phyloP scores from a whole-genome alignment of 1,284 basidiomycete genomes.

The Athelia psychrophila region DNA sequence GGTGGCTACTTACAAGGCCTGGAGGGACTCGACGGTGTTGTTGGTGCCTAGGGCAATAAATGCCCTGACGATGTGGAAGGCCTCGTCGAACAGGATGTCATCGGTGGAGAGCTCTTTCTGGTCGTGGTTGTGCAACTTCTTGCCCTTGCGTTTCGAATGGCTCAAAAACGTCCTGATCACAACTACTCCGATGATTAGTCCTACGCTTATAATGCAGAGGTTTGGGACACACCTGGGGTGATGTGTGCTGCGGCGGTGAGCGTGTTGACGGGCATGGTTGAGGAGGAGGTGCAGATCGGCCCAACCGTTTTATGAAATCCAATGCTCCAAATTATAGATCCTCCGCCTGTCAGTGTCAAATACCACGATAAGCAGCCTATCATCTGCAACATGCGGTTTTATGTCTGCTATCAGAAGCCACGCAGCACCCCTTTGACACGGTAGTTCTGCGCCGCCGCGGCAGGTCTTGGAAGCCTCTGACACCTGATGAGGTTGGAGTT shows the following conservation, averaged over 20 bases:
- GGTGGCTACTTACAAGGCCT: constrained; percentile 44
- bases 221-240: constrained; percentile 37
- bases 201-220: not conserved
- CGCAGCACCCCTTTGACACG: too few species aligned
- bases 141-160: constrained; percentile 50
- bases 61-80: constrained; percentile 65
- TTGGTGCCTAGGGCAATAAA: constrained; percentile 60
- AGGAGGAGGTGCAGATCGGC: too few species aligned
- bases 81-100: constrained; percentile 64
- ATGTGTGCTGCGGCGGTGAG: constrained; percentile 51
- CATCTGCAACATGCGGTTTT: too few species aligned
- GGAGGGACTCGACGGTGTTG: constrained; percentile 60
- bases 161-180: constrained; percentile 59
- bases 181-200: constrained; percentile 23
- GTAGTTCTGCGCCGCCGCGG: too few species aligned
- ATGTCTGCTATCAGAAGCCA: too few species aligned
- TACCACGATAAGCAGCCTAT: too few species aligned
- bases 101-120: constrained; percentile 43
- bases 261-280: constrained; percentile 57
- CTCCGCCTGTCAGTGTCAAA: too few species aligned
- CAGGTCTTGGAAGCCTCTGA: too few species aligned
- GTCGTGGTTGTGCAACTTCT: constrained; percentile 35
- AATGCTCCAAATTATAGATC: too few species aligned
- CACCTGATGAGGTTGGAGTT: too few species aligned
- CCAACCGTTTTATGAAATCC: too few species aligned